These are phyloP conservation scores for maize (Zea mays) DNA, from an alignment of 176 grass and related monocot genomes.

Conservation along the genomic window DNA sequence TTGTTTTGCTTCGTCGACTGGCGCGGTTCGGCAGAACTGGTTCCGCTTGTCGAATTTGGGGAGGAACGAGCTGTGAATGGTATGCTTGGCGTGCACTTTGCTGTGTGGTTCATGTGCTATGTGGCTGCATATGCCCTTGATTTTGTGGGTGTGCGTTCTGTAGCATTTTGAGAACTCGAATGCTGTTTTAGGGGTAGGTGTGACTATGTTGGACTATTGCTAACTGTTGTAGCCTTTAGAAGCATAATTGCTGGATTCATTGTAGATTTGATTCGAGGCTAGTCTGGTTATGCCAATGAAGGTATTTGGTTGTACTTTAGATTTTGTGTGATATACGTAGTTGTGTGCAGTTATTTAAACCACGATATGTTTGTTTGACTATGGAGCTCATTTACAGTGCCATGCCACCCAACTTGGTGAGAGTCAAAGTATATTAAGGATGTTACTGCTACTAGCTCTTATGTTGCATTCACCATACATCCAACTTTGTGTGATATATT, in stretches of 20 bases:
- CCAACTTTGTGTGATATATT: background rate
- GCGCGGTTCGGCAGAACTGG: background rate
- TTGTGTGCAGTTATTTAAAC: background rate
- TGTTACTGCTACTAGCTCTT: background rate
- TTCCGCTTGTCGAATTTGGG: background rate
- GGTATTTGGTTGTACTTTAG: background rate
- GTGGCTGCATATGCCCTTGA: background rate
- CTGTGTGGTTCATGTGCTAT: background rate
- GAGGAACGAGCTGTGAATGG: background rate
- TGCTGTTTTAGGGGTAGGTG: background rate
- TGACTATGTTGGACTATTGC: background rate
- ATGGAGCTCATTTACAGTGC: background rate
- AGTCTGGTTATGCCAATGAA: background rate
- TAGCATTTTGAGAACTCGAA: background rate
- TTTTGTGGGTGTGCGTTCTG: background rate
- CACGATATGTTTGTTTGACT: background rate
- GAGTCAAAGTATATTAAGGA: background rate
- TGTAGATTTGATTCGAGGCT: conserved; percentile 3
- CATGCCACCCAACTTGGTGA: background rate
- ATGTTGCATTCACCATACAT: background rate
- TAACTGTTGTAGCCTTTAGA: background rate
- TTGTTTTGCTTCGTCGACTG: conserved; percentile 5
- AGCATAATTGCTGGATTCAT: conserved; percentile 13
- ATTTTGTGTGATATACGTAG: background rate
- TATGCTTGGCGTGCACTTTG: background rate